Conservation (phyloP, 495 filamentous ascomycete genomes). For the Zalerion maritima region DNA sequence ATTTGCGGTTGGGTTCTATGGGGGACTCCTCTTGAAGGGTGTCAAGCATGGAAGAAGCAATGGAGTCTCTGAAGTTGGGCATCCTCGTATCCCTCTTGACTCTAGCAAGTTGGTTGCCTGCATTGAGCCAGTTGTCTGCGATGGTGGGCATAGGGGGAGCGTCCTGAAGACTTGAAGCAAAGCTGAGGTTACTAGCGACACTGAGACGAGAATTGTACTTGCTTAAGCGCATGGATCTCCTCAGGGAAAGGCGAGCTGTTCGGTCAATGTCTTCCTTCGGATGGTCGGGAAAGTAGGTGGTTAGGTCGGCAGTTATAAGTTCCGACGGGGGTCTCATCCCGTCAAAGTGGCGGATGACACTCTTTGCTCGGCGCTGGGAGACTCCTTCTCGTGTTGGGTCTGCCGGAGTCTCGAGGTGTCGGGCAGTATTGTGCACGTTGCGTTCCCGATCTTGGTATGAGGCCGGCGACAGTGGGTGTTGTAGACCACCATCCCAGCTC, state of each 20-base stretch:
- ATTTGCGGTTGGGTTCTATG: slow-evolving; percentile 79
- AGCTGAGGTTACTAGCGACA: slow-evolving; percentile 85
- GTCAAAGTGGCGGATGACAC: slow-evolving; percentile 52
- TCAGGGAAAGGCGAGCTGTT: slow-evolving; percentile 79
- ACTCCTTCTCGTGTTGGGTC: slow-evolving; percentile 32
- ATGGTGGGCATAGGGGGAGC: slow-evolving; percentile 91
- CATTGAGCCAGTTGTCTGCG: slow-evolving; percentile 78
- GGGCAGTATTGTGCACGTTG: slow-evolving; percentile 45
- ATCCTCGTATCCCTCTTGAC: slow-evolving; percentile 26
- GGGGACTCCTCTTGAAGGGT: slow-evolving; percentile 81
- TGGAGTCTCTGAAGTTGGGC: slow-evolving; percentile 59
- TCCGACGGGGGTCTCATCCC: slow-evolving; percentile 89
- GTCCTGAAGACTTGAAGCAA: slow-evolving; percentile 78
- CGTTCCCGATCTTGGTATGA: slow-evolving; percentile 49
- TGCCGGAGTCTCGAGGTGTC: slow-evolving; percentile 42
- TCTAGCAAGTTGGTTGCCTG: slow-evolving; percentile 36
- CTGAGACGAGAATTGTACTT: slow-evolving; percentile 82
- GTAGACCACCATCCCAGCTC: slow-evolving; percentile 59
- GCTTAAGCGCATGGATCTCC: slow-evolving; percentile 79
- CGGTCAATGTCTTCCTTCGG: slow-evolving; percentile 83
- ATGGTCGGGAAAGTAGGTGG: slow-evolving; percentile 94
- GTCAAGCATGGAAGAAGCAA: slow-evolving; percentile 77
- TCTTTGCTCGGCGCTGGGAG: slow-evolving; percentile 43
- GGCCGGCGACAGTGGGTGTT: slow-evolving; percentile 68
- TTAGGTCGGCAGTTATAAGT: slow-evolving; percentile 88